Base-by-base conservation (phyloP, 345 rosid species). In the Moricandia moricandioides region DNA sequence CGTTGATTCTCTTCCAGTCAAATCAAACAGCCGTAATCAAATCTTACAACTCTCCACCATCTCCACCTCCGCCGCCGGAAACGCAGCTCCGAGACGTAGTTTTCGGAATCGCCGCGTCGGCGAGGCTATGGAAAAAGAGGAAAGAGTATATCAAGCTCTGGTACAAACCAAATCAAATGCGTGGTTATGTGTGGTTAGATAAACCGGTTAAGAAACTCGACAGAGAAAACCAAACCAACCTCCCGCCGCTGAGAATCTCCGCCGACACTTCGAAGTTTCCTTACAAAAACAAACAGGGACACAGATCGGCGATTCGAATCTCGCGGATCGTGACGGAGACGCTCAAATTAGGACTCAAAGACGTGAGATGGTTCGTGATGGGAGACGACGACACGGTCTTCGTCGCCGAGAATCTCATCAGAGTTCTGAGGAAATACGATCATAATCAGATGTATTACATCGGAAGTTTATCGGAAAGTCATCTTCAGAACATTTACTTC, bases 351-450 rank as follows among this genome's bases (percentile, higher is more conserved):
- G 94, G 94, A 34, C 81, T 85, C 52, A 62, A 79, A 24, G 86
- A 88, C 60, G 97, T 89, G 73, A 72, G 97, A 83, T 95, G 99
- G 99, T 90, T 95, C 78, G 97, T 95, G 45, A 95, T 95, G 97
- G 97, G 99, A 4, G 99, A 95, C 81, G 99, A 95, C 47, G 99
- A 95, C 68, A 95, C 99, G 4, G 93, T 92, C 7, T 95, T 95
- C 78, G 68, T 95, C 5, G 79, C 96, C 1, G 97, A 95, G 67
- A 95, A 95, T 71, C 82, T 95, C 43, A 70, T 95, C 9, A 78
- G 97, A 77, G 85, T 90, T 13, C 52, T 95, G 78, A 81, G 84
- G 13, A 92, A 88, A 49, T 95, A 92, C 73, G 99, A 95, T 58
- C 97, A 92, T 69, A 87, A 76, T 6, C 92, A 92, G 85, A 88